Evolutionary conservation across 768 basidiomycete species (phyloP), one percentile per base, ranked within the genome.

Genomic region (Mycena epipterygia): DNA sequence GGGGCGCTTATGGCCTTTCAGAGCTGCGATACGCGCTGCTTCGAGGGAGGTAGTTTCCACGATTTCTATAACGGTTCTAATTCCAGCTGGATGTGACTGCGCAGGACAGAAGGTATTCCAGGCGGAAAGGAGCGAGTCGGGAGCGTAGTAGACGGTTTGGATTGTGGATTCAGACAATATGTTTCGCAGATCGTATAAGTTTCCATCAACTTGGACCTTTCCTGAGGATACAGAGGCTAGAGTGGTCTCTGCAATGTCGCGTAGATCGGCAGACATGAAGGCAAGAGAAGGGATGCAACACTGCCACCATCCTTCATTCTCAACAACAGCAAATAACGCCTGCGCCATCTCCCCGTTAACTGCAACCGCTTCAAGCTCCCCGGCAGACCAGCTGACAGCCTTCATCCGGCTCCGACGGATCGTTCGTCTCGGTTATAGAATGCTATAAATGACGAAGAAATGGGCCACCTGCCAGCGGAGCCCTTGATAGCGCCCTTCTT

Each of bases 31-130:
- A 23, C 86, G 85, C n/a, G 89, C 88, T n/a, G 89, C 91, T 32
- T 88, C 86, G 29, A 93, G 83, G 0, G 92, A 91, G 17, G 91
- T 90, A 11, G 89, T 86, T 76, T 93, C 89, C 14, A 89, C 78
- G 48, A 92, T 77, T 11, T 87, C 86, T 27, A 90, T 79, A 44
- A 86, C 77, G 7, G 81, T 70, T 59, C 71, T 68, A 27, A 65
- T 30, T 46, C 56, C 68, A 3, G 39, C 6, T 29, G 69, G 64
- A 23, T 37, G n/a, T 30, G 21, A 51, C 59, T 41, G 68, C 25
- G 57, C 30, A n/a, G n/a, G 74, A 64, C 13, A 67, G 56, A 64
- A 71, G 17, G 77, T 70, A 2, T 33, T 32, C 91, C 91, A 92
- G 35, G 79, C 71, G 8, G 86, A 84, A 0, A 90, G 80, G 2